Evolutionary conservation across 176 grass and related monocot genomes (phyloP).

Genomic region (Cenchrus americanus): DNA sequence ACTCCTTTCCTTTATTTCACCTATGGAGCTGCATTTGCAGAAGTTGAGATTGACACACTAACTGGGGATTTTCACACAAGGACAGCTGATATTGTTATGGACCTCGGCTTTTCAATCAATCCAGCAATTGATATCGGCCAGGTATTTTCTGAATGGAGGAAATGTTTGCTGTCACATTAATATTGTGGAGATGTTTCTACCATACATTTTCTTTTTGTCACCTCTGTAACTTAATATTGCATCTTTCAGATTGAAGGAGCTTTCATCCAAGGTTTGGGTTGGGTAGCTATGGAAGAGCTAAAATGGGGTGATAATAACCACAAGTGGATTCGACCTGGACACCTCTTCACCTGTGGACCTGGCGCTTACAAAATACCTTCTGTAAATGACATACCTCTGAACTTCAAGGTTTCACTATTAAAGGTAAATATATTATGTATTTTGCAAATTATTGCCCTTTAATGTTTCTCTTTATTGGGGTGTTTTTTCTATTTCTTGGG

Average conservation of each 20-base stretch:
- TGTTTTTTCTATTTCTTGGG: background rate
- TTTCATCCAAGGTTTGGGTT: slow-evolving; percentile 96
- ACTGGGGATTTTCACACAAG: slow-evolving; percentile 96
- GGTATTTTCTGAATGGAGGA: slow-evolving; percentile 42
- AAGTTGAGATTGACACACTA: slow-evolving; percentile 96
- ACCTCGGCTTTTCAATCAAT: slow-evolving; percentile 91
- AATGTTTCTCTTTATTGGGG: background rate
- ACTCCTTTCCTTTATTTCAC: slow-evolving; percentile 86
- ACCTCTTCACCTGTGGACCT: slow-evolving; percentile 87
- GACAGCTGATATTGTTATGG: slow-evolving; percentile 86
- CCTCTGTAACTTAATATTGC: slow-evolving; percentile 12
- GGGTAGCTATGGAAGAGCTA: slow-evolving; percentile 89
- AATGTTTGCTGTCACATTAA: background rate
- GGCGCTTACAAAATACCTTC: slow-evolving; percentile 96
- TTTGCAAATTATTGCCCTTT: background rate
- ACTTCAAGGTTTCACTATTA: slow-evolving; percentile 87
- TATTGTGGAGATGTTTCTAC: slow-evolving; percentile 11
- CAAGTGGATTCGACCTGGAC: slow-evolving; percentile 88
- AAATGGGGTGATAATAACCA: slow-evolving; percentile 96
- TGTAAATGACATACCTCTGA: slow-evolving; percentile 91
- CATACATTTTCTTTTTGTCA: background rate
- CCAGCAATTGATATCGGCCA: slow-evolving; percentile 96
- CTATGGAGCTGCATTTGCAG: slow-evolving; percentile 95
- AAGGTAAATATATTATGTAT: slow-evolving; percentile 52
- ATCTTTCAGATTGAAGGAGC: slow-evolving; percentile 92